Evolutionary conservation across 192 early-diverging fungal species (phyloP).

Genomic region (Backusella mclennaniae): DNA sequence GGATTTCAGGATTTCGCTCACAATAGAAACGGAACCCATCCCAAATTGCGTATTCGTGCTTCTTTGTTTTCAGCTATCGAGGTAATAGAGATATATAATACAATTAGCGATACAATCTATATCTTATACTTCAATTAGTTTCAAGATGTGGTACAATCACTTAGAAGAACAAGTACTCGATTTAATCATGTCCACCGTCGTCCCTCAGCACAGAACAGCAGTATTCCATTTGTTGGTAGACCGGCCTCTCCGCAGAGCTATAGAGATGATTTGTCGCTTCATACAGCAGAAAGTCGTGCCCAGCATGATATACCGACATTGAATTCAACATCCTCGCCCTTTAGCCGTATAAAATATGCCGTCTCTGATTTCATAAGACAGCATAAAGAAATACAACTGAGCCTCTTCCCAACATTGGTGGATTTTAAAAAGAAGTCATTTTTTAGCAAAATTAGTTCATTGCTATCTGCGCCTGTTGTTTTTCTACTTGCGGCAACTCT

Average conservation of each 20-base stretch:
- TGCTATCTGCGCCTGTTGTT: constrained; percentile 54
- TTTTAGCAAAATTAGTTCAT: constrained; percentile 45
- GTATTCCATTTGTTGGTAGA: background rate
- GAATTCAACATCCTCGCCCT: background rate
- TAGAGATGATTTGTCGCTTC: background rate
- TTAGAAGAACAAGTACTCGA: constrained; percentile 25
- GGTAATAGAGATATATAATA: constrained; percentile 25
- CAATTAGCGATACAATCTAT: background rate
- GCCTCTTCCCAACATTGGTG: constrained; percentile 52
- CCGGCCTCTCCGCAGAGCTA: background rate
- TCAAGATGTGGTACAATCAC: constrained; percentile 39
- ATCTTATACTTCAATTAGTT: constrained; percentile 21
- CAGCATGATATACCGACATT: background rate
- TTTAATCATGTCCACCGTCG: background rate
- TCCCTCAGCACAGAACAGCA: background rate
- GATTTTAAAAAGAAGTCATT: constrained; percentile 48
- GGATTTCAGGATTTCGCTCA: constrained; percentile 13
- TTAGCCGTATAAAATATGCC: background rate
- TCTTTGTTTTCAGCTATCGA: constrained; percentile 57
- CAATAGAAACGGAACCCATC: constrained; percentile 11
- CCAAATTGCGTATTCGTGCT: constrained; percentile 41
- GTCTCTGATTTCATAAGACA: background rate
- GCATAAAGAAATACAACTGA: background rate
- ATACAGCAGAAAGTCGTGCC: background rate
- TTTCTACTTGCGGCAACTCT: constrained; percentile 55